A percentile compares a stretch with the other conserved stretches of the same genome.
Conservation (phyloP, 768 basidiomycete species). For the Xerocomus spinulosus region DNA sequence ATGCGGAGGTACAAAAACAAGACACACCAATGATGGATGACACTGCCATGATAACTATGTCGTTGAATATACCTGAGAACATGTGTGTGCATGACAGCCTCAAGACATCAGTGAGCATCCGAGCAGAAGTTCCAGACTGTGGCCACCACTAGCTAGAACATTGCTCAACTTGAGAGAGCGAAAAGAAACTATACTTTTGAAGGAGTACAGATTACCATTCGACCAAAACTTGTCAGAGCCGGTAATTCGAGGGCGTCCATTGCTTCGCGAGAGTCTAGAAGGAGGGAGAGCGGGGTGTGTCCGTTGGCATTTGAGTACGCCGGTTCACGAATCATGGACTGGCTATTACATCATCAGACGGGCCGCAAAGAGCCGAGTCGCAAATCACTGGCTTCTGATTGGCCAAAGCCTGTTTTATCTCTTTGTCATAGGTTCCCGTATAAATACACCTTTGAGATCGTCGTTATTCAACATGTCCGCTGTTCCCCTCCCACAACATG, state of each 20-base stretch:
- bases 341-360: too few species aligned
- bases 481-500: constrained; percentile 20
- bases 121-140: background rate
- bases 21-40: background rate
- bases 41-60: background rate
- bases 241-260: background rate
- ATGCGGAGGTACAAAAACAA: background rate
- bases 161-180: background rate
- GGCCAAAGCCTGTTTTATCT: background rate
- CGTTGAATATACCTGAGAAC: background rate
- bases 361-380: background rate
- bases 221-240: background rate
- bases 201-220: background rate
- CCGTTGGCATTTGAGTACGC: too few species aligned
- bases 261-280: background rate
- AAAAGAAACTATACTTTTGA: background rate
- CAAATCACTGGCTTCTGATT: constrained; percentile 16
- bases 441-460: constrained; percentile 4
- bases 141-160: background rate
- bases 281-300: background rate
- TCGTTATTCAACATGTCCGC: constrained; percentile 15
- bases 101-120: background rate
- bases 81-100: background rate
- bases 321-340: too few species aligned
- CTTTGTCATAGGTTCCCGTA: background rate